Percentiles rank a stretch among this genome's conserved stretches.
These are phyloP conservation scores for Persicaria maculosa DNA, from an alignment of 148 eudicot species.

Conservation along the genomic window DNA sequence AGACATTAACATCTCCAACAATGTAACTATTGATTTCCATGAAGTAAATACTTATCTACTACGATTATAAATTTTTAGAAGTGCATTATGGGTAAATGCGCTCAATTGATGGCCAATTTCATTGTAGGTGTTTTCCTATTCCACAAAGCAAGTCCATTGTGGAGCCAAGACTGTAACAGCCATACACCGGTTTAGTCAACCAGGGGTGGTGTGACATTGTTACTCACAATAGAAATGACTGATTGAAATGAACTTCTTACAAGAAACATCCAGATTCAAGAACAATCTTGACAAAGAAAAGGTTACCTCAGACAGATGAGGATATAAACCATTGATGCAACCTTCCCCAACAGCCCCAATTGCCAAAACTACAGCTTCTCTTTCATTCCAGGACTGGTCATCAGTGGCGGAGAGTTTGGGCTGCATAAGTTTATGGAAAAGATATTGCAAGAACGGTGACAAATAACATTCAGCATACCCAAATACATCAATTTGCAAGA, in stretches of 20 bases:
- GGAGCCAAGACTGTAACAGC: not conserved
- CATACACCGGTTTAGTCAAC: not conserved
- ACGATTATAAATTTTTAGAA: too few species aligned
- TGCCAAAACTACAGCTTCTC: slow-evolving; percentile 98
- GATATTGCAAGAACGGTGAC: not conserved
- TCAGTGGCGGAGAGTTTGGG: slow-evolving; percentile 48
- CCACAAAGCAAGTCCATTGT: not conserved
- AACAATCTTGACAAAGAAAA: slow-evolving; percentile 6
- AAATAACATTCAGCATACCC: not conserved
- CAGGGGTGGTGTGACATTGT: not conserved
- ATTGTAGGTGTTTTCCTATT: not conserved
- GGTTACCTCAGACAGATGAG: slow-evolving; percentile 76
- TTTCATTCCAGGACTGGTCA: slow-evolving; percentile 81
- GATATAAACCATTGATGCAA: slow-evolving; percentile 86
- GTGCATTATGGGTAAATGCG: too few species aligned
- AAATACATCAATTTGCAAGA: not conserved
- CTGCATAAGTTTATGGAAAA: slow-evolving; percentile 23
- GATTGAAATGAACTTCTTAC: not conserved
- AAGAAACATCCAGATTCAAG: not conserved
- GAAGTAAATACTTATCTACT: not conserved
- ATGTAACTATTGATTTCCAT: not conserved
- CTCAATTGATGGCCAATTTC: not conserved
- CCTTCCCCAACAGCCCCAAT: slow-evolving; percentile 97
- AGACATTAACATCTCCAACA: not conserved
- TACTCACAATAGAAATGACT: not conserved